phyloP scores from a whole-genome alignment of 1,139 yeast genomes.

The Suhomyces taliae region DNA sequence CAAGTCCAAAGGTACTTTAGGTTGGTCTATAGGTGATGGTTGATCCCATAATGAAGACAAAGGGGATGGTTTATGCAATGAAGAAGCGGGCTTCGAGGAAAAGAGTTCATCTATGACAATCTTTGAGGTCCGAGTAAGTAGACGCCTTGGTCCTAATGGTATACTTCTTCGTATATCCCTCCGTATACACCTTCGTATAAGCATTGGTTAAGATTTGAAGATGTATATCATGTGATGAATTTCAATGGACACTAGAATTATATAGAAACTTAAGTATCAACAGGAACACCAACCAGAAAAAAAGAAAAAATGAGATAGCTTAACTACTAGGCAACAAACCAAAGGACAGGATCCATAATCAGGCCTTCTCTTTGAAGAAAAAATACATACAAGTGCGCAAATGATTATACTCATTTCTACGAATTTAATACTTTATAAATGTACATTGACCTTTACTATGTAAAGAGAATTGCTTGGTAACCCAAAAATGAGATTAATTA shows the following conservation, averaged over 20 bases:
- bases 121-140: neutral
- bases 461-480: slow-evolving; percentile 6
- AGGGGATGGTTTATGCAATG: neutral
- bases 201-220: neutral
- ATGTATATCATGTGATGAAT: neutral
- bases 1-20: slow-evolving; percentile 1
- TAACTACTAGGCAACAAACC: too few relatives aligned
- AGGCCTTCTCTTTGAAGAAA: too few relatives aligned
- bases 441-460: slow-evolving; percentile 13
- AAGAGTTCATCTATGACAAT: slow-evolving; percentile 3
- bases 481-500: slow-evolving; percentile 4
- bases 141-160: too few relatives aligned
- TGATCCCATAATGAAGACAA: neutral
- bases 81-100: neutral
- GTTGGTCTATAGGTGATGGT: neutral
- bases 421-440: slow-evolving; percentile 10
- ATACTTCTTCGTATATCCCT: neutral
- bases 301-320: too few relatives aligned
- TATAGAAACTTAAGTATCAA: too few relatives aligned
- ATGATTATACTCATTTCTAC: neutral
- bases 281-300: too few relatives aligned
- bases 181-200: neutral
- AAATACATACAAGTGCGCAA: too few relatives aligned
- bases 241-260: too few relatives aligned
- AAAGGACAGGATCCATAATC: too few relatives aligned